A percentile compares a stretch with the other conserved stretches of the same genome.
Conservation (phyloP, 2,329 filamentous ascomycete species). For the Zymoseptoria pseudotritici region DNA sequence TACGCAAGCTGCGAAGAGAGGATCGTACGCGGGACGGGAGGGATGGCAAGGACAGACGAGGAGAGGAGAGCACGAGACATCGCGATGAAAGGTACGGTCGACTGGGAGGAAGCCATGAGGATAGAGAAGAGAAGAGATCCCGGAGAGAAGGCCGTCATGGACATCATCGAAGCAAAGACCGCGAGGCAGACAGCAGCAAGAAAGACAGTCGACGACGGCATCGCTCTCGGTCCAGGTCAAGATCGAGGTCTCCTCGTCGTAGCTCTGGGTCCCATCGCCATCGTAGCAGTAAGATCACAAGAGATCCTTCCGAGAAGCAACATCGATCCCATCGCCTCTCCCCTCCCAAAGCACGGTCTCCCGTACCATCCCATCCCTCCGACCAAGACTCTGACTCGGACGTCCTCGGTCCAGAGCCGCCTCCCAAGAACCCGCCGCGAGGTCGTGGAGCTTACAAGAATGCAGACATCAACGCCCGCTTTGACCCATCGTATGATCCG, state of each 20-base stretch:
- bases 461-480: constrained; percentile 70
- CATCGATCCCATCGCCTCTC: not conserved
- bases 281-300: not conserved
- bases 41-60: constrained; percentile 8
- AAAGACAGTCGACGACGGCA: constrained; percentile 2
- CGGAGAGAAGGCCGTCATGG: not conserved
- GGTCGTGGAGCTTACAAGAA: constrained; percentile 58
- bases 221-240: constrained; percentile 2
- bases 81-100: constrained; percentile 1
- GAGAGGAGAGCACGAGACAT: not conserved
- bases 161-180: not conserved
- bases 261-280: not conserved
- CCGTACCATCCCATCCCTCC: not conserved
- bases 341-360: not conserved
- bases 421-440: constrained; percentile 43
- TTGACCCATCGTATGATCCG: constrained; percentile 59
- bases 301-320: not conserved
- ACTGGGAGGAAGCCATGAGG: not conserved
- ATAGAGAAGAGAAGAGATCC: not conserved
- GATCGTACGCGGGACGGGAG: constrained; percentile 6
- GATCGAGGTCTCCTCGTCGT: not conserved
- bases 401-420: constrained; percentile 62
- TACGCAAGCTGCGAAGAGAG: constrained; percentile 47
- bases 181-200: not conserved
- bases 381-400: constrained; percentile 47